A percentile compares a stretch with the other conserved stretches of the same genome.
phyloP scores from a whole-genome alignment of 2,329 filamentous ascomycete species.

The Diaporthe sp. region DNA sequence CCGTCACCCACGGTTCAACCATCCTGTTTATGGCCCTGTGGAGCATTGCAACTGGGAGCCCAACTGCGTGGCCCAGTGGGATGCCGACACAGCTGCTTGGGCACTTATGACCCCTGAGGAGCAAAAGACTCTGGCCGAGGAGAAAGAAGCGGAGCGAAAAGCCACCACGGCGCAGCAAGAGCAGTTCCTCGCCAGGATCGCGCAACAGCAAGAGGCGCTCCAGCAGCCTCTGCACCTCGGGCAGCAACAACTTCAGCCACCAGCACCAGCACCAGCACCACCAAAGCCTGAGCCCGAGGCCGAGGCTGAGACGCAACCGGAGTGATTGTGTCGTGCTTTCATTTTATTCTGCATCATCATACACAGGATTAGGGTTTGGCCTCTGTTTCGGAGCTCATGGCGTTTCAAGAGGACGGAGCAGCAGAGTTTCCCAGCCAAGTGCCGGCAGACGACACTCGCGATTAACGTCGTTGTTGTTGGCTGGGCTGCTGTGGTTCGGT shows the following conservation, averaged over 20 bases:
- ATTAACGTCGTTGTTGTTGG: not conserved
- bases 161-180: slow-evolving; percentile 41
- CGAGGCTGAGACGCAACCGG: not conserved
- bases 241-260: not conserved
- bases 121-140: slow-evolving; percentile 62
- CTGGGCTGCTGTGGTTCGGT: not conserved
- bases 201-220: slow-evolving; percentile 8
- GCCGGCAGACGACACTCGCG: not conserved
- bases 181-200: slow-evolving; percentile 6
- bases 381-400: slow-evolving; percentile 22
- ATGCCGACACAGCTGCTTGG: slow-evolving; percentile 72
- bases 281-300: not conserved
- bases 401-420: slow-evolving; percentile 7
- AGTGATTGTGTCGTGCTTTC: not conserved
- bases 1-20: slow-evolving; percentile 73
- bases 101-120: slow-evolving; percentile 70
- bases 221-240: slow-evolving; percentile 23
- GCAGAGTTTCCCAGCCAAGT: not conserved
- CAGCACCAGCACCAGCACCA: not conserved
- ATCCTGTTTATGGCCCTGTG: slow-evolving; percentile 78
- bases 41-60: slow-evolving; percentile 78
- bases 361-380: not conserved
- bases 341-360: not conserved
- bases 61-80: slow-evolving; percentile 75
- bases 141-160: slow-evolving; percentile 49